These are phyloP conservation scores for Carpinus viminea DNA, from an alignment of 306 rosid species.

Conservation along the genomic window DNA sequence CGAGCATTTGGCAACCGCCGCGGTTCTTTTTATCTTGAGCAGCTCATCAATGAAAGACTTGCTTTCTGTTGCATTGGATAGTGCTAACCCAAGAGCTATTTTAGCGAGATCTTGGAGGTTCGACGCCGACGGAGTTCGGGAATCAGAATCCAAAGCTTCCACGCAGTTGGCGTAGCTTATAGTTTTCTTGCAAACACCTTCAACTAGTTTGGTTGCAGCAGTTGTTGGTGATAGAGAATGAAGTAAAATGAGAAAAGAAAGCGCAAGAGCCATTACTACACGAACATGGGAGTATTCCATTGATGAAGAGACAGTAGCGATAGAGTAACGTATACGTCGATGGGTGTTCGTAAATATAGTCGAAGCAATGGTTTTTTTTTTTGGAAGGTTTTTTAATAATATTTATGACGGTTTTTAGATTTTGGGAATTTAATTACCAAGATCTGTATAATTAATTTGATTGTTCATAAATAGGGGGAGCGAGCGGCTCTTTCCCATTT, in stretches of 20 bases:
- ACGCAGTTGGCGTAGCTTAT: constrained; percentile 4
- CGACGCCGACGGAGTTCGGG: not conserved
- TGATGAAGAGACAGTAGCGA: not conserved
- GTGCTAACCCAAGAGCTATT: constrained; percentile 2
- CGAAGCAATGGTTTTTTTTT: no score
- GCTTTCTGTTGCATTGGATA: constrained; percentile 1
- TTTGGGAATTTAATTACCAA: no score
- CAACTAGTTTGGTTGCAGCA: constrained; percentile 6
- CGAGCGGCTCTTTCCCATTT: no score
- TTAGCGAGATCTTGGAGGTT: constrained; percentile 10
- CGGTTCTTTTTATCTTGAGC: not conserved
- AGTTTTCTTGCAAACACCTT: constrained; percentile 14
- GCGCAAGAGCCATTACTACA: not conserved
- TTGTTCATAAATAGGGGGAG: no score
- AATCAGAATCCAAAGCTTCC: constrained; percentile 13
- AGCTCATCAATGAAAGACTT: not conserved
- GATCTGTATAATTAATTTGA: no score
- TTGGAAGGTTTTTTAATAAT: no score
- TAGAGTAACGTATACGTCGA: no score
- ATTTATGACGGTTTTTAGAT: no score
- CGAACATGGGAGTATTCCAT: constrained; percentile 7
- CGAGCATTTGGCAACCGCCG: constrained; percentile 10
- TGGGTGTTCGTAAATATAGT: no score
- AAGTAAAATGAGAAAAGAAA: not conserved
- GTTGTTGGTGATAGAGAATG: not conserved